Base-by-base conservation (phyloP, 345 rosid species). In the Eucalyptus cloeziana region DNA sequence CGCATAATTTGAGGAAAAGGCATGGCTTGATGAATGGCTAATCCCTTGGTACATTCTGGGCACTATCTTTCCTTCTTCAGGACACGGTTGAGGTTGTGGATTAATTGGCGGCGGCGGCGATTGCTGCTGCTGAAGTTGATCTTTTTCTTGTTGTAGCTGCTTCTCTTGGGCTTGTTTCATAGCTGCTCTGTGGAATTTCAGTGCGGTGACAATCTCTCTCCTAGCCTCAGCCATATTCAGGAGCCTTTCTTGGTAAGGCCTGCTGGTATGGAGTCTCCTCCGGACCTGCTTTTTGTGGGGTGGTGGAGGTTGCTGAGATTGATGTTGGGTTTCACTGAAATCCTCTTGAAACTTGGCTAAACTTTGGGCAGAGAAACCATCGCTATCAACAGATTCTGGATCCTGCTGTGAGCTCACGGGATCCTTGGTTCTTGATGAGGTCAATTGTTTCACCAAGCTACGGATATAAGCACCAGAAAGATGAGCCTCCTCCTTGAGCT, bases 221-320 rank as follows among this genome's bases (percentile, higher is more conserved):
- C 99, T 95, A 64, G 99, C 99, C 92, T 98, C 98, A 13, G 99
- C 99, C 99, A 98, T 98, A 62, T 98, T 97, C 10, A 98, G 97
- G 58, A 97, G 97, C 93, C 98, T 95, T 86, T 98, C 99, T 94
- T 98, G 99, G 87, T 96, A 97, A 87, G 99, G 99, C 91, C 99
- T 93, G 86, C 94, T 96, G 56, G 99, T 95, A 88, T 96, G 98
- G 83, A 98, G 97, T 62, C 99, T 95, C 91, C 99, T 97, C 94
- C 99, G 94, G 49, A 94, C 99, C 90, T 95, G 98, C 92, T 98
- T 98, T 90, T 95, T 98, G 90, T 94, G 98, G 45, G 93, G 94
- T 37, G 91, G 97, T 69, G 94, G 94, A n/a, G 90, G 95, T 51
- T 52, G 87, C 87, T 92, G 92, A 45, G 86, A 87, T 49, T 92